Conservation (phyloP, 2,329 filamentous ascomycete genomes). For the Verticillium nubilum region DNA sequence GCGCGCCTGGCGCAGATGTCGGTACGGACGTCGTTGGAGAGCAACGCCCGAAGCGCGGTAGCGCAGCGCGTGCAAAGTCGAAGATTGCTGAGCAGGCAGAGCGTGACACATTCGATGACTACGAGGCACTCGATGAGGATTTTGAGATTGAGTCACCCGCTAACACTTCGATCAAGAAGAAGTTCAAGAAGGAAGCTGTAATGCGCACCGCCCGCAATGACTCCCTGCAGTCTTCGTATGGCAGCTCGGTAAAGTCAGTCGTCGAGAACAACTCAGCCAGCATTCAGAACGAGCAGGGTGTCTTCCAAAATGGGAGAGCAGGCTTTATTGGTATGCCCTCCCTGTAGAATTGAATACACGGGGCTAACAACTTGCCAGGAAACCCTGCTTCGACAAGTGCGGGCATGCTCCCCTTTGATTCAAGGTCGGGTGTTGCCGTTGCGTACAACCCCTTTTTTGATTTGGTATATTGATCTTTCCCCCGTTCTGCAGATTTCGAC, state of each 20-base stretch:
- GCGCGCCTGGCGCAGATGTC: background rate
- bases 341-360: too few species aligned
- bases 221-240: background rate
- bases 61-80: slow-evolving; percentile 1
- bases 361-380: background rate
- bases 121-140: background rate
- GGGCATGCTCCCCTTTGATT: background rate
- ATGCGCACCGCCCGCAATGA: background rate
- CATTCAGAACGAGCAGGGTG: background rate
- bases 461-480: slow-evolving; percentile 8
- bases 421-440: background rate
- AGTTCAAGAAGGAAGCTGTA: background rate
- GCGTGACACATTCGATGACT: background rate
- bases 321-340: background rate
- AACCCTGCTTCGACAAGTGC: background rate
- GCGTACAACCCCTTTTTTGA: background rate
- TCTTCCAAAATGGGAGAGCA: slow-evolving; percentile 4
- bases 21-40: background rate
- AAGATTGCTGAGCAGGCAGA: background rate
- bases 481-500: slow-evolving; percentile 22
- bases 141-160: background rate
- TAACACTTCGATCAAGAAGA: background rate
- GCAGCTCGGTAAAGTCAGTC: background rate
- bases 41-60: slow-evolving; percentile 1
- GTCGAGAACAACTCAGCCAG: background rate